Conservation (phyloP, 179 eudicot genomes). For the Drosera spatulata region DNA sequence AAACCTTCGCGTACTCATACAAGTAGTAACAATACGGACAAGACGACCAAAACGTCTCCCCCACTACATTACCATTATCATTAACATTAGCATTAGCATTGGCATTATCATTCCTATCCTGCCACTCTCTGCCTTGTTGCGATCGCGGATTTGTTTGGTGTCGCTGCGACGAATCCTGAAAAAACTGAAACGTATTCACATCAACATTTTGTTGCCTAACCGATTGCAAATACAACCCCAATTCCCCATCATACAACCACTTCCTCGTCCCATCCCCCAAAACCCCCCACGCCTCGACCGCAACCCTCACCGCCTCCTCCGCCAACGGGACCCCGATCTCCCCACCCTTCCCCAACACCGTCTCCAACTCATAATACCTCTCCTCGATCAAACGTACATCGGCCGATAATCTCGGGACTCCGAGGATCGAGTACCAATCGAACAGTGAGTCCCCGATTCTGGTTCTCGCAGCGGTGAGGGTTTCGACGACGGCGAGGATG, state of each 20-base stretch:
- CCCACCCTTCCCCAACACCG: conserved; percentile 39
- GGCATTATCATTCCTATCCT: conserved; percentile 1
- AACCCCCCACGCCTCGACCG: conserved; percentile 30
- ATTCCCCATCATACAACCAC: conserved; percentile 26
- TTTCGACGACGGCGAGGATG: conserved; percentile 64
- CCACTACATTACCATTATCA: conserved; percentile 1
- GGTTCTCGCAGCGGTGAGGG: conserved; percentile 58
- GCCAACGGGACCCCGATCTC: conserved; percentile 36
- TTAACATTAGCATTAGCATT: conserved; percentile 1
- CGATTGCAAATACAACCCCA: conserved; percentile 12
- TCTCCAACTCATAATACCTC: conserved; percentile 40
- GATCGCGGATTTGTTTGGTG: conserved; percentile 3
- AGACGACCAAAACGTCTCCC: conserved; percentile 59
- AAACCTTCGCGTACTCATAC: conserved; percentile 56
- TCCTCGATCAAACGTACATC: conserved; percentile 45
- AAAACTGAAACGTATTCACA: conserved; percentile 27
- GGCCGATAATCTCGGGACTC: conserved; percentile 29
- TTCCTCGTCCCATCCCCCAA: conserved; percentile 22
- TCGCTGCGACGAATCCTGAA: conserved; percentile 11
- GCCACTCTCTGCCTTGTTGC: conserved; percentile 2
- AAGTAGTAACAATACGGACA: conserved; percentile 75
- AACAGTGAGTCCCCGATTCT: conserved; percentile 9
- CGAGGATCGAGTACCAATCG: conserved; percentile 69
- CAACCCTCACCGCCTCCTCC: conserved; percentile 32
- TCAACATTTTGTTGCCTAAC: too few relatives aligned